Evolutionary conservation across 495 filamentous ascomycete genomes (phyloP).

Genomic region (Mytilinidion resinicola): DNA sequence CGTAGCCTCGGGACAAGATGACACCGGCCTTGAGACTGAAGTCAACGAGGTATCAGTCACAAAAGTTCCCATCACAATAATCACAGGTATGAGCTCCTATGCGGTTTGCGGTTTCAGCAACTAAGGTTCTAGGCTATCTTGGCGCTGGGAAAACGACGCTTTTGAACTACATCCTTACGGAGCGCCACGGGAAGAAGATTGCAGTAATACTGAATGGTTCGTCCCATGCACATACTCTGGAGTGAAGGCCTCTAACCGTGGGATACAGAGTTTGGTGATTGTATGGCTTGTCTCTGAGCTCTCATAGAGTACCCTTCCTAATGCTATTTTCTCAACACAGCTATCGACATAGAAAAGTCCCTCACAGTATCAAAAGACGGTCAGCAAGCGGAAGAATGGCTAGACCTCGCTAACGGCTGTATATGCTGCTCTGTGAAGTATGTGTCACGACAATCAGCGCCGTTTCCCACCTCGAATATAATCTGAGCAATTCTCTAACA

Average conservation of each 20-base stretch:
- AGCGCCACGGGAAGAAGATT: constrained; percentile 92
- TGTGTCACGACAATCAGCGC: constrained; percentile 1
- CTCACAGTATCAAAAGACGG: constrained; percentile 81
- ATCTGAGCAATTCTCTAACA: constrained; percentile 4
- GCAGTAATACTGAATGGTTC: constrained; percentile 93
- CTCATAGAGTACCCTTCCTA: background rate
- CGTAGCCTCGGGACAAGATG: constrained; percentile 45
- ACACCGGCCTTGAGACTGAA: constrained; percentile 28
- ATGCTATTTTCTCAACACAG: constrained; percentile 38
- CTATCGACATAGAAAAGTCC: constrained; percentile 88
- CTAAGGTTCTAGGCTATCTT: constrained; percentile 59
- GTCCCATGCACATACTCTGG: constrained; percentile 22
- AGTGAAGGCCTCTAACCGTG: background rate
- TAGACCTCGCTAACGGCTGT: constrained; percentile 92
- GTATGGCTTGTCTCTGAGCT: constrained; percentile 46
- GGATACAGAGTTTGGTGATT: constrained; percentile 80
- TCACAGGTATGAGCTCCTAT: constrained; percentile 69
- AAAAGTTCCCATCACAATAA: constrained; percentile 89
- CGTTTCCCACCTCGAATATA: too few relatives aligned
- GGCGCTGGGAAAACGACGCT: constrained; percentile 94
- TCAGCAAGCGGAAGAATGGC: constrained; percentile 86
- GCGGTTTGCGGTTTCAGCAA: too few relatives aligned
- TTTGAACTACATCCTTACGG: constrained; percentile 89
- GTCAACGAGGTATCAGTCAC: constrained; percentile 25
- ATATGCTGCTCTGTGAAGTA: constrained; percentile 98